Conservation (phyloP, 129 eudicot genomes). For the Lonicera japonica region DNA sequence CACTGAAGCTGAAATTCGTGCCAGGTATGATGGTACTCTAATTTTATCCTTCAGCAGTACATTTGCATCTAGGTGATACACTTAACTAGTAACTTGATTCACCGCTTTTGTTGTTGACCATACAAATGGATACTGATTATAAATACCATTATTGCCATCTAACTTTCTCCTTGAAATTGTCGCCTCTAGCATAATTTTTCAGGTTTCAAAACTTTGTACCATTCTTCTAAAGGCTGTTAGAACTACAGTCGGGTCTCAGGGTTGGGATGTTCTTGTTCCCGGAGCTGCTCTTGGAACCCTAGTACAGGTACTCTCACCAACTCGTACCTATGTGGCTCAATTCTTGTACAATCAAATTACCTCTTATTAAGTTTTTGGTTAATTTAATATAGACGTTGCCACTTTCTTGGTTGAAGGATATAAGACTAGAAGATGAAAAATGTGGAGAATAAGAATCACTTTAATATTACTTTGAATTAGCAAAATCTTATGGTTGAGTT, state of each 20-base stretch:
- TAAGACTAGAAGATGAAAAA: background rate
- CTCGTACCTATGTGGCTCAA: background rate
- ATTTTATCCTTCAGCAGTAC: background rate
- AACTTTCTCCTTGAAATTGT: slow-evolving; percentile 16
- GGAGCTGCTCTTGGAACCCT: slow-evolving; percentile 82
- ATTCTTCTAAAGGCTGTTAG: slow-evolving; percentile 80
- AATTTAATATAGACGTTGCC: background rate
- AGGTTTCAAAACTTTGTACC: slow-evolving; percentile 90
- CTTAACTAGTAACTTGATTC: background rate
- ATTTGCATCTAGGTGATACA: background rate
- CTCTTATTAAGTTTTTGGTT: background rate
- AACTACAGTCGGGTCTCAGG: slow-evolving; percentile 66
- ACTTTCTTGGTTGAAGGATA: background rate
- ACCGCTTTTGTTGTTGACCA: background rate
- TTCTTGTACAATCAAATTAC: background rate
- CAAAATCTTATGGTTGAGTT: too few relatives aligned
- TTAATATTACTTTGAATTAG: background rate
- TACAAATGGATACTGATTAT: background rate
- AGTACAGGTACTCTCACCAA: slow-evolving; percentile 61
- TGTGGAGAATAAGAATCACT: background rate
- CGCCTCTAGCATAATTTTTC: slow-evolving; percentile 60
- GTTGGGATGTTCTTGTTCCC: slow-evolving; percentile 98
- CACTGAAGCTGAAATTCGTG: slow-evolving; percentile 96
- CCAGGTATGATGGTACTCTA: slow-evolving; percentile 48
- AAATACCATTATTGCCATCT: slow-evolving; percentile 8